phyloP scores from a whole-genome alignment of 768 basidiomycete genomes.

The Rhizopogon roseolus region DNA sequence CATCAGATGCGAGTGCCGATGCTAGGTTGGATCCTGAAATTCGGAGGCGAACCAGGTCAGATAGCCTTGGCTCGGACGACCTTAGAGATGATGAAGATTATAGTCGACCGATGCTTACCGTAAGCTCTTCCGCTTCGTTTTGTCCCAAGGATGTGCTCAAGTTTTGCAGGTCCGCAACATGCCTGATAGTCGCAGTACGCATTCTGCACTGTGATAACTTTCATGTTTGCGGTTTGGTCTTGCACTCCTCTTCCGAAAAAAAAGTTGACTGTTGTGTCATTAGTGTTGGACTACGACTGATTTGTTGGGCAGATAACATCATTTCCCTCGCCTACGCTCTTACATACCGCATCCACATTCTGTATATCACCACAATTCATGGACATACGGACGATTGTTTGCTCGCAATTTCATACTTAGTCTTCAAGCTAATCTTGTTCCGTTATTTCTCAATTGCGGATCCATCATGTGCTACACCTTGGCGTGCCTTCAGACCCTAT shows the following conservation, averaged over 20 bases:
- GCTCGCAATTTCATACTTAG: constrained; percentile 2
- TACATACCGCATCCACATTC: constrained; percentile 8
- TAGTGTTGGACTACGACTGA: constrained; percentile 4
- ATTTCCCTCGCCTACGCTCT: not conserved
- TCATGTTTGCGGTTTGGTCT: not conserved
- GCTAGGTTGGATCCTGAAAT: constrained; percentile 18
- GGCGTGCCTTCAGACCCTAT: not conserved
- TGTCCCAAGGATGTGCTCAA: constrained; percentile 7
- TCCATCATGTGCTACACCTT: not conserved
- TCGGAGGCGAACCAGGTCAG: constrained; percentile 15
- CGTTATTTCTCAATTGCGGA: constrained; percentile 5
- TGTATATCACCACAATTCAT: constrained; percentile 15
- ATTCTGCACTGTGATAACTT: constrained; percentile 14
- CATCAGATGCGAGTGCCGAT: constrained; percentile 21
- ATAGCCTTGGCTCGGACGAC: constrained; percentile 13
- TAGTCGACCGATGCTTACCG: constrained; percentile 51
- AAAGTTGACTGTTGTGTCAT: not conserved
- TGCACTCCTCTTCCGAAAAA: constrained; percentile 5
- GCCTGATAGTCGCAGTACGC: constrained; percentile 38
- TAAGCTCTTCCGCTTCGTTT: constrained; percentile 18
- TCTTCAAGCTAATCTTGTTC: constrained; percentile 6
- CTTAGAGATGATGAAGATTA: constrained; percentile 53
- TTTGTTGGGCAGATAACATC: constrained; percentile 16
- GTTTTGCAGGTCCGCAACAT: constrained; percentile 49
- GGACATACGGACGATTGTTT: constrained; percentile 10